Conservation (phyloP, 345 rosid species). For the Bretschneidera sinensis region DNA sequence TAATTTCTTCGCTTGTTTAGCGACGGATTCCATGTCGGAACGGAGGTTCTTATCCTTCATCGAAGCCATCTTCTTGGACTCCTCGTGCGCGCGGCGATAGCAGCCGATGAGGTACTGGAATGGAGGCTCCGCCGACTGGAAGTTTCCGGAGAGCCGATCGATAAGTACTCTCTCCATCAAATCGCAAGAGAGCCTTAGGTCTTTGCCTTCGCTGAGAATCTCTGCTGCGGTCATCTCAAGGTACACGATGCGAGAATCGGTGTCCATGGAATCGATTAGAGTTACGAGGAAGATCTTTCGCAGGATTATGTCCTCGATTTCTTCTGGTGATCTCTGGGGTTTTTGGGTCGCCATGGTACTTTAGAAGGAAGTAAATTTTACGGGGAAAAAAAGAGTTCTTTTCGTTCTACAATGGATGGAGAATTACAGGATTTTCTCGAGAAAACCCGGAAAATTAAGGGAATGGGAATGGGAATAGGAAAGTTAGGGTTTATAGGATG, state of each 20-base stretch:
- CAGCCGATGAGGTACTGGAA: constrained; percentile 72
- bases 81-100: constrained; percentile 74
- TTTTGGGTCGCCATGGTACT: constrained; percentile 58
- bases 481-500: too few relatives aligned
- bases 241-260: constrained; percentile 56
- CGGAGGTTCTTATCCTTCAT: constrained; percentile 77
- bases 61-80: constrained; percentile 66
- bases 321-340: constrained; percentile 61
- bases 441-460: too few relatives aligned
- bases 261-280: constrained; percentile 35
- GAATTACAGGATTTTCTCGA: too few relatives aligned
- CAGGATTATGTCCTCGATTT: constrained; percentile 88
- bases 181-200: constrained; percentile 61
- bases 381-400: too few relatives aligned
- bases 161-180: constrained; percentile 70
- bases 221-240: constrained; percentile 88
- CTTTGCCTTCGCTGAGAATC: constrained; percentile 86
- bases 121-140: constrained; percentile 50
- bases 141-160: constrained; percentile 78
- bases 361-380: not conserved
- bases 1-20: constrained; percentile 62
- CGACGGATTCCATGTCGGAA: constrained; percentile 57
- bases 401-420: too few relatives aligned
- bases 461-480: too few relatives aligned
- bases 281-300: constrained; percentile 68